Base-by-base conservation (phyloP, 2,329 filamentous ascomycete species). In the Fusarium haematococcum region DNA sequence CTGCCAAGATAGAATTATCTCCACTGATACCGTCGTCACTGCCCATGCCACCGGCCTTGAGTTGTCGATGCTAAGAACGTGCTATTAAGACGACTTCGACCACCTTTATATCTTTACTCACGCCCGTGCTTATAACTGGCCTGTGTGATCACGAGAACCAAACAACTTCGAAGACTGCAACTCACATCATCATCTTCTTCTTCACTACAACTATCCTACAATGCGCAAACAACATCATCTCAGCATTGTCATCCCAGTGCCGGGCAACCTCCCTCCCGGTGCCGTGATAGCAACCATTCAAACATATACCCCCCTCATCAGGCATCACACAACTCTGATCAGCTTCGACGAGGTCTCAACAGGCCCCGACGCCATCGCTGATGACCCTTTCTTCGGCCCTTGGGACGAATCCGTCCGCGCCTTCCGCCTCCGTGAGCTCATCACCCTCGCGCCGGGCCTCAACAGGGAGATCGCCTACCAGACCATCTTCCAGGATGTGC, bases 351-450 rank as follows among this genome's bases (percentile, higher is more conserved):
- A 81, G 41, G 80, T 83, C 13, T 69, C 80, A 48, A 75, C 83
- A 27, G 70, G 79, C n/a, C 73, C 82, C 32, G 71, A 76, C 20
- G 79, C 81, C 65, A 78, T 84, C 50, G 80, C 80, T 58, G 77
- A 80, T 67, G 85, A 87, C 76, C 78, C 83, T 45, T 86, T 86
- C 77, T 87, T 87, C 77, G 73, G 79, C 59, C 81, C 84, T 59
- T 76, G 73, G 65, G 81, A 82, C 70, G 77, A 83, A 45, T 76
- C 82, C 63, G 80, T 87, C 72, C 77, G 81, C 32, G 78, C 75
- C 61, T 83, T 79, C 65, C 71, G 77, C 23, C 73, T 82, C 60
- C 76, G 78, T 54, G 82, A 84, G 70, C 69, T 77, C 35, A 76
- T 84, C 67, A 77, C 77, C 18, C 74, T 85, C 27, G 80, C 86